Evolutionary conservation across 2,329 filamentous ascomycete genomes (phyloP).

Genomic region (Gliomastix tumulicola): DNA sequence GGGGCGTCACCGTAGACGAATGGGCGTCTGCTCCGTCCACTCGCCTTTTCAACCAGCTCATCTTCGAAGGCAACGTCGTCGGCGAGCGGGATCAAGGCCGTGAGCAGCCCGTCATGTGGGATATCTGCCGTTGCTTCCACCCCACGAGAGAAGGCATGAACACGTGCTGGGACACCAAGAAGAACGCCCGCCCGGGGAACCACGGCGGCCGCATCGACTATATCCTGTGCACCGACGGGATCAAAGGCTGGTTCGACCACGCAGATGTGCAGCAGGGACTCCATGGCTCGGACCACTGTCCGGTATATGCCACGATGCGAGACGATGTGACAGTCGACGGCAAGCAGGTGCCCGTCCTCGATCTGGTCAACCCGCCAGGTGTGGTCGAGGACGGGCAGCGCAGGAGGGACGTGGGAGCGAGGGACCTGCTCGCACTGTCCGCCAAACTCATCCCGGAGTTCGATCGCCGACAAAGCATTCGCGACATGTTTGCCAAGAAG

Average conservation of each 20-base stretch:
- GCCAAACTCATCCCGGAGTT: conserved; percentile 85
- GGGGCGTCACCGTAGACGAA: conserved; percentile 59
- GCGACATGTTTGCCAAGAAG: conserved; percentile 72
- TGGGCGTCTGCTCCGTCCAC: conserved; percentile 68
- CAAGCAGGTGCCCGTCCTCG: conserved; percentile 47
- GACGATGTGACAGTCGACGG: conserved; percentile 50
- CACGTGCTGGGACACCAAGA: conserved; percentile 93
- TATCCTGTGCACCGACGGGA: conserved; percentile 71
- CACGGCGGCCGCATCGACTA: conserved; percentile 93
- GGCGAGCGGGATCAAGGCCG: conserved; percentile 62
- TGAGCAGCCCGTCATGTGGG: conserved; percentile 69
- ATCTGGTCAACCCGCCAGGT: conserved; percentile 71
- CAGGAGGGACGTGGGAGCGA: conserved; percentile 57
- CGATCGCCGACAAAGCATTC: conserved; percentile 74
- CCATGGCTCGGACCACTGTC: conserved; percentile 94
- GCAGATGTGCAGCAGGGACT: conserved; percentile 89
- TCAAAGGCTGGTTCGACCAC: conserved; percentile 72
- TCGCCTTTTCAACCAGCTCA: conserved; percentile 77
- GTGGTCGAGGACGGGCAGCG: conserved; percentile 64
- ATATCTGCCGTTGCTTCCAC: conserved; percentile 77
- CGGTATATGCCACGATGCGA: conserved; percentile 72
- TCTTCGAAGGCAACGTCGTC: conserved; percentile 64
- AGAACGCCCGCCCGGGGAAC: conserved; percentile 93
- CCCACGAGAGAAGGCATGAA: conserved; percentile 82
- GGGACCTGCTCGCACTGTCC: conserved; percentile 66